Evolutionary conservation across 371 early-diverging fungal genomes (phyloP), one percentile per base, ranked within the genome.

Genomic region (Chytridium lagenaria): DNA sequence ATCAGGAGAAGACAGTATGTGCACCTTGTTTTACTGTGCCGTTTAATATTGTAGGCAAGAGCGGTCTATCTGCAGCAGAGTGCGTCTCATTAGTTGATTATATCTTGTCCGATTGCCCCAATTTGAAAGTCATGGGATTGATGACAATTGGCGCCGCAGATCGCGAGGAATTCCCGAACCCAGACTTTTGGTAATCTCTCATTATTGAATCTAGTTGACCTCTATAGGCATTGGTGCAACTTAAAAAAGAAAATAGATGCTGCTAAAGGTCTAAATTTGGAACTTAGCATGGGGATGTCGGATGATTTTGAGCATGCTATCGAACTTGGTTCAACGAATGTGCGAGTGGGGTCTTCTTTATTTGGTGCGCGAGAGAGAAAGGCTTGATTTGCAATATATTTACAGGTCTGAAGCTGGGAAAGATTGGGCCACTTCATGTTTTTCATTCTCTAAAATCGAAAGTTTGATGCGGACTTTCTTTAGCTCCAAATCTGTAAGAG

Each of bases 221-320:
- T 49, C 38, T 2, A 37, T 40, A 26, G 59, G 36, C 38, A 1
- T 52, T 69, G 15, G 34, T 39, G 22, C n/a, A 26, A 34, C 34
- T 34, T 69, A 59, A 67, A 33, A 23, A 12, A 26, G 49, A 61
- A 77, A 49, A 37, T 71, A n/a, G 72, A 59, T 31, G 44, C 49
- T 10, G 16, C 36, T 34, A 16, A 37, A 10, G 49, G 28, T 7
- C 28, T 40, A 7, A 70, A 72, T 59, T 82, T 97, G 63, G 95
- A 93, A 78, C 86, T 94, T 63, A 95, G 95, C 78, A 97, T 98
- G 95, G 98, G 98, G 39, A 98, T 98, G 98, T 95, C 95, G n/a
- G 92, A 88, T 68, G 97, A 98, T 81, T 97, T 90, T 85, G 86
- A 87, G 72, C 84, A 87, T 39, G 97, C 97, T 5, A 85, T 97